Evolutionary conservation across 139 green algal genomes (phyloP).

Genomic region (Chlamydomonas incerta): DNA sequence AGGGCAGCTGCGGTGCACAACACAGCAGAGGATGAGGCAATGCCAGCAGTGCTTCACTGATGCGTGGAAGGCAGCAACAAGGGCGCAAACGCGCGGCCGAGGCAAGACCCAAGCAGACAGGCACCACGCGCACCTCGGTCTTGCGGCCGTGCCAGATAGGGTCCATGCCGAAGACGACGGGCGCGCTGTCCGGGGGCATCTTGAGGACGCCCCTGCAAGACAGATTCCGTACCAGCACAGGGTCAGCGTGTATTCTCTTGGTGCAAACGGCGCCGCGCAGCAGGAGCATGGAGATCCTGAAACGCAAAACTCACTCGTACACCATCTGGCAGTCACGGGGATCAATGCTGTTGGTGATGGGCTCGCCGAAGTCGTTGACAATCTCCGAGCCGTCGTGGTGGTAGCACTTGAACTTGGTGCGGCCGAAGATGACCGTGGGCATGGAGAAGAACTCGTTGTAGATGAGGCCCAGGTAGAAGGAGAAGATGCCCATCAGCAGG

Average conservation of each 20-base stretch:
- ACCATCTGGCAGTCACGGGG: constrained; percentile 11
- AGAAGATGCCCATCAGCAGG: constrained; percentile 95
- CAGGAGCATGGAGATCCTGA: too few species aligned
- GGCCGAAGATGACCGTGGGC: constrained; percentile 91
- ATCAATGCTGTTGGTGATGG: constrained; percentile 20
- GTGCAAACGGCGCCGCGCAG: too few species aligned
- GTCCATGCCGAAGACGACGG: constrained; percentile 92
- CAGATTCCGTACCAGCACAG: too few species aligned
- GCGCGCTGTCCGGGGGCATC: constrained; percentile 7
- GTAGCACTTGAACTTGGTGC: constrained; percentile 37
- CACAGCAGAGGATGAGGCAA: too few species aligned
- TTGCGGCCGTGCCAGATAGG: constrained; percentile 95
- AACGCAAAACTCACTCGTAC: not conserved
- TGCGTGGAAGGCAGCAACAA: too few species aligned
- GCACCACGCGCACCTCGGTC: constrained; percentile 73
- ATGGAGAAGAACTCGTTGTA: constrained; percentile 99
- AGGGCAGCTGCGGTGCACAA: constrained; percentile 85
- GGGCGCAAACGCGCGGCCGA: too few species aligned
- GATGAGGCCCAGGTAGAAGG: constrained; percentile 93
- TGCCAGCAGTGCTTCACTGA: too few species aligned
- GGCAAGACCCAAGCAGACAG: too few species aligned
- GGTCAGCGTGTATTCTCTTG: too few species aligned
- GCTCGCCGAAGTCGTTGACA: not conserved
- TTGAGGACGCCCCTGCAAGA: constrained; percentile 8
- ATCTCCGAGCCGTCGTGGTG: constrained; percentile 4